Evolutionary conservation across 2,329 filamentous ascomycete species (phyloP).

Genomic region (Aspergillus sp.): DNA sequence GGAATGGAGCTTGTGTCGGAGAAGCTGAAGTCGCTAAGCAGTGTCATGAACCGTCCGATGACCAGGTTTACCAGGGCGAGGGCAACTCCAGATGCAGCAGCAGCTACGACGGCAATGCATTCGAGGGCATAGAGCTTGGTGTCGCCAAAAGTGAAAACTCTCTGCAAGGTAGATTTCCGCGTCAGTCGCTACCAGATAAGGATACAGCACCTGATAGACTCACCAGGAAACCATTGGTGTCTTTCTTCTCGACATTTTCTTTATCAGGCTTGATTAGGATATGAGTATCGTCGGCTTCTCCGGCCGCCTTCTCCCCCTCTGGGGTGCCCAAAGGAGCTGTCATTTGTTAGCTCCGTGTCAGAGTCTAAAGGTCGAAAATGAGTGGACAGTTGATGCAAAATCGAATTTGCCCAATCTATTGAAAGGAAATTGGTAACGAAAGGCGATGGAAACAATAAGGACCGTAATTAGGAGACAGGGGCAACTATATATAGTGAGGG

Average conservation of each 20-base stretch:
- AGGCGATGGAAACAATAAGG: no score
- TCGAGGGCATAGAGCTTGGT: not conserved
- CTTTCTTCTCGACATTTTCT: not conserved
- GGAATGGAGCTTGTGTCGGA: conserved; percentile 12
- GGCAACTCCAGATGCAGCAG: conserved; percentile 25
- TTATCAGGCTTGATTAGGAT: not conserved
- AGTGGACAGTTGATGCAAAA: not conserved
- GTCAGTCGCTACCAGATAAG: not conserved
- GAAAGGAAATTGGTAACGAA: no score
- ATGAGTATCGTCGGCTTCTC: not conserved
- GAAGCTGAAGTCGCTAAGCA: conserved; percentile 26
- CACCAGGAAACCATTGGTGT: not conserved
- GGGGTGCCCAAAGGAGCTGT: not conserved
- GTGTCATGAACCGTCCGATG: conserved; percentile 31
- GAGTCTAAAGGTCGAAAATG: not conserved
- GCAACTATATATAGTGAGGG: no score
- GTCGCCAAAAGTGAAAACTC: conserved; percentile 8
- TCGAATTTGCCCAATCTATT: not conserved
- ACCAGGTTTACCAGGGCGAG: conserved; percentile 40
- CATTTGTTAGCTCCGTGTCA: not conserved
- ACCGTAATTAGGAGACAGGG: no score
- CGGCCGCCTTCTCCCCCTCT: not conserved
- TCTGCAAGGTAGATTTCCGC: not conserved
- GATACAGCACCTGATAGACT: not conserved
- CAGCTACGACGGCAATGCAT: conserved; percentile 6